These are phyloP conservation scores for Polygonum maritimum DNA, from an alignment of 148 eudicot species.

Conservation along the genomic window DNA sequence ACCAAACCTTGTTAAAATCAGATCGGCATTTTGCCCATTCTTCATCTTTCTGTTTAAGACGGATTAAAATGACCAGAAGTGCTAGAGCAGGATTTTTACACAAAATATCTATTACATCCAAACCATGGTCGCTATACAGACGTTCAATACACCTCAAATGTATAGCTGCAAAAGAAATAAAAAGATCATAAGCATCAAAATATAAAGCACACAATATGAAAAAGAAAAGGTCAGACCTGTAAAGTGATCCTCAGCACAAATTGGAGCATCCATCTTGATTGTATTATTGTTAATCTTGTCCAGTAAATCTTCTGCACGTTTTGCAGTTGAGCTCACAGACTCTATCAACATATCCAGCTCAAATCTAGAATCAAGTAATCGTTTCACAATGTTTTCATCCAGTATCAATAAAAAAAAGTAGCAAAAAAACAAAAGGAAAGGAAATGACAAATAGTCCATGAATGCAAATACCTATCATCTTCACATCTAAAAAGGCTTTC, in stretches of 20 bases:
- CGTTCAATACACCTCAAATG: slow-evolving; percentile 92
- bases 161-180: slow-evolving; percentile 36
- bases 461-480: slow-evolving; percentile 69
- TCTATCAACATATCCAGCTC: slow-evolving; percentile 97
- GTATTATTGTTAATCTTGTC: slow-evolving; percentile 43
- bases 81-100: slow-evolving; percentile 63
- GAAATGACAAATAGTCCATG: slow-evolving; percentile 15
- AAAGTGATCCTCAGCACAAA: slow-evolving; percentile 68
- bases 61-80: slow-evolving; percentile 70
- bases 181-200: neutral
- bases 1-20: slow-evolving; percentile 93
- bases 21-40: slow-evolving; percentile 87
- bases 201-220: neutral
- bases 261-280: slow-evolving; percentile 37
- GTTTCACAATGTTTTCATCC: neutral
- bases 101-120: slow-evolving; percentile 78
- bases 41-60: slow-evolving; percentile 90
- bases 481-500: slow-evolving; percentile 98
- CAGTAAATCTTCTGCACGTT: slow-evolving; percentile 74
- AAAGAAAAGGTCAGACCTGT: slow-evolving; percentile 38
- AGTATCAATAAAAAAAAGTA: neutral
- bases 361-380: slow-evolving; percentile 44
- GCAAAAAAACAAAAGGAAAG: neutral
- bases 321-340: slow-evolving; percentile 73
- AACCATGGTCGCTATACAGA: slow-evolving; percentile 85